These are phyloP conservation scores for Aspergillus neoniger DNA, from an alignment of 2,329 filamentous ascomycete genomes.

Conservation along the genomic window DNA sequence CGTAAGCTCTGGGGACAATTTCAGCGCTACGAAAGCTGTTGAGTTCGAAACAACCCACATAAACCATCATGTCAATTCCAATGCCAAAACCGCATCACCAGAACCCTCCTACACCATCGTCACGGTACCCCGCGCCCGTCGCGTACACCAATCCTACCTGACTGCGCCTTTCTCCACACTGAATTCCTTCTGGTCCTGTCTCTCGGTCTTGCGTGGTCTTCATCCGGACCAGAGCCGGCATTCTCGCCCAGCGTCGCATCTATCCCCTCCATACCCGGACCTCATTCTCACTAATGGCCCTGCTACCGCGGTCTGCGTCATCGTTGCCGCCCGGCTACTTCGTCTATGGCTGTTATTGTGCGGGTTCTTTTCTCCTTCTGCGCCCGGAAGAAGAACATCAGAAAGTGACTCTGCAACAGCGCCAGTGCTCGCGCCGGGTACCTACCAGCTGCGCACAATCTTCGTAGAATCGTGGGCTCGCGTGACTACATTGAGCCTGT, in stretches of 20 bases:
- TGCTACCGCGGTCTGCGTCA: slow-evolving; percentile 78
- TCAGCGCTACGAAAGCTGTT: slow-evolving; percentile 64
- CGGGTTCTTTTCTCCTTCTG: slow-evolving; percentile 14
- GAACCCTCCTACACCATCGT: slow-evolving; percentile 60
- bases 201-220: slow-evolving; percentile 54
- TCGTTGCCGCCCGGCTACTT: slow-evolving; percentile 59
- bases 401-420: too few relatives aligned
- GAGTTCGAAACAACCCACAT: slow-evolving; percentile 60
- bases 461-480: slow-evolving; percentile 95
- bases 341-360: slow-evolving; percentile 50
- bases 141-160: slow-evolving; percentile 76
- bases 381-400: not conserved
- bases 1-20: slow-evolving; percentile 72
- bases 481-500: slow-evolving; percentile 78
- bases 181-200: slow-evolving; percentile 64
- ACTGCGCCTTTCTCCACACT: slow-evolving; percentile 72
- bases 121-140: slow-evolving; percentile 72
- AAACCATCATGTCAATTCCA: slow-evolving; percentile 13
- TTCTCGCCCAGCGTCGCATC: slow-evolving; percentile 19
- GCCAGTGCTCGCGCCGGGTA: slow-evolving; percentile 32
- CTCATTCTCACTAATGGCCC: slow-evolving; percentile 86
- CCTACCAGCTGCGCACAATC: slow-evolving; percentile 67
- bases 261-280: slow-evolving; percentile 60
- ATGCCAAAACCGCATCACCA: slow-evolving; percentile 5
- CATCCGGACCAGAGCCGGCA: slow-evolving; percentile 41